phyloP scores from a whole-genome alignment of 1,284 basidiomycete species.

The Moesziomyces sp. region DNA sequence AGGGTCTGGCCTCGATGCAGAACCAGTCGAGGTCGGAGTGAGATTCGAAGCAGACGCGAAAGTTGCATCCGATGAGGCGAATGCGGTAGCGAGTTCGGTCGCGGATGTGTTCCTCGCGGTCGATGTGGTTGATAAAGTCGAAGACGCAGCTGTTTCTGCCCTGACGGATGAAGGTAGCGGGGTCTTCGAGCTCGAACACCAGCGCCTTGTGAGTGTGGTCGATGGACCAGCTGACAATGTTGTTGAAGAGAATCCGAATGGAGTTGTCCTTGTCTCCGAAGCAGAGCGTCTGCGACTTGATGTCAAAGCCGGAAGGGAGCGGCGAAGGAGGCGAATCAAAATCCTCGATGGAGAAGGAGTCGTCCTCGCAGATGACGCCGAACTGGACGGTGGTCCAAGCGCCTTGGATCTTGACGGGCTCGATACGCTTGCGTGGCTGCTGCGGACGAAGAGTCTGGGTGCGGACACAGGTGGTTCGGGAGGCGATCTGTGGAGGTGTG shows the following conservation, averaged over 20 bases:
- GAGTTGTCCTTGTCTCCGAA: constrained; percentile 31
- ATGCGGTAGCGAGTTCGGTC: constrained; percentile 18
- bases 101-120: constrained; percentile 6
- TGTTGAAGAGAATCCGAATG: constrained; percentile 39
- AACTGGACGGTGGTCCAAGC: constrained; percentile 28
- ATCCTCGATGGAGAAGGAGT: constrained; percentile 40
- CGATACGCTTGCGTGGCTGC: constrained; percentile 1
- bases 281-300: constrained; percentile 14
- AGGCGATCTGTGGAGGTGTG: background rate
- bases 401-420: constrained; percentile 6
- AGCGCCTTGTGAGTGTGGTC: constrained; percentile 22
- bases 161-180: constrained; percentile 35
- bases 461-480: constrained; percentile 1
- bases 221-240: constrained; percentile 34
- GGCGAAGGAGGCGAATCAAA: constrained; percentile 7
- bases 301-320: constrained; percentile 23
- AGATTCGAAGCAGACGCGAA: constrained; percentile 25
- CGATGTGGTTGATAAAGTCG: constrained; percentile 12
- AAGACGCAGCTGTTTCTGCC: constrained; percentile 23
- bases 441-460: background rate
- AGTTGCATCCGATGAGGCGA: constrained; percentile 16
- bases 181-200: constrained; percentile 29
- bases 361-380: constrained; percentile 35
- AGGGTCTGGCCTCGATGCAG: constrained; percentile 19
- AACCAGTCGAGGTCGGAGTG: constrained; percentile 28